phyloP scores from a whole-genome alignment of 257 asterid species.

The Solanum boliviense region DNA sequence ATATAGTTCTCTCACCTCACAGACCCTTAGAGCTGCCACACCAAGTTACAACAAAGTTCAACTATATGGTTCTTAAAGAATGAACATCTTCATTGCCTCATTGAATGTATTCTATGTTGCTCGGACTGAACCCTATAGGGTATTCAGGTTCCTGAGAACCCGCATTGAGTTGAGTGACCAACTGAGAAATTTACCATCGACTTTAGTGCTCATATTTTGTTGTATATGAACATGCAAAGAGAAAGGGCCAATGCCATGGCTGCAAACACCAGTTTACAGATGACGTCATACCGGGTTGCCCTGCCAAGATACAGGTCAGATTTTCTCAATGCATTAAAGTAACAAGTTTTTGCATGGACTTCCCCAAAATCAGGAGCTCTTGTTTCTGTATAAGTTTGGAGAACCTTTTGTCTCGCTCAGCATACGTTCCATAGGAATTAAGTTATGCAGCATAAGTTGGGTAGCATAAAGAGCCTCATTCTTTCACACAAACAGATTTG shows the following conservation, averaged over 20 bases:
- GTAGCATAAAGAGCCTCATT: not conserved
- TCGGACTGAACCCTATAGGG: not conserved
- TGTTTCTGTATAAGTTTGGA: not conserved
- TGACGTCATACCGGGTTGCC: not conserved
- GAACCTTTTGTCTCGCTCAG: not conserved
- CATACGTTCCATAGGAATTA: not conserved
- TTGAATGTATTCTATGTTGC: not conserved
- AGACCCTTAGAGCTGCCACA: not conserved
- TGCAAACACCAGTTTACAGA: not conserved
- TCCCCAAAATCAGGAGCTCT: not conserved
- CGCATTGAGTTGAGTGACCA: not conserved
- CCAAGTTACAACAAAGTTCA: not conserved
- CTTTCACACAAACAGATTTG: not conserved
- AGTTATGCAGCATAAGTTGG: not conserved
- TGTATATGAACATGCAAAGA: not conserved
- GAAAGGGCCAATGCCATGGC: not conserved
- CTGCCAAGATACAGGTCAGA: constrained; percentile 22
- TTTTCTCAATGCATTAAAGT: not conserved
- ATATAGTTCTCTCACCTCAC: not conserved
- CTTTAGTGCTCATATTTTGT: not conserved
- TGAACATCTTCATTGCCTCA: not conserved
- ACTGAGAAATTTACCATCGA: not conserved
- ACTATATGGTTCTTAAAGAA: not conserved
- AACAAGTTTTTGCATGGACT: not conserved
- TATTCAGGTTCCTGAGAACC: not conserved